These are phyloP conservation scores for Botrytis pseudocinerea DNA, from an alignment of 2,329 filamentous ascomycete genomes.

Conservation along the genomic window DNA sequence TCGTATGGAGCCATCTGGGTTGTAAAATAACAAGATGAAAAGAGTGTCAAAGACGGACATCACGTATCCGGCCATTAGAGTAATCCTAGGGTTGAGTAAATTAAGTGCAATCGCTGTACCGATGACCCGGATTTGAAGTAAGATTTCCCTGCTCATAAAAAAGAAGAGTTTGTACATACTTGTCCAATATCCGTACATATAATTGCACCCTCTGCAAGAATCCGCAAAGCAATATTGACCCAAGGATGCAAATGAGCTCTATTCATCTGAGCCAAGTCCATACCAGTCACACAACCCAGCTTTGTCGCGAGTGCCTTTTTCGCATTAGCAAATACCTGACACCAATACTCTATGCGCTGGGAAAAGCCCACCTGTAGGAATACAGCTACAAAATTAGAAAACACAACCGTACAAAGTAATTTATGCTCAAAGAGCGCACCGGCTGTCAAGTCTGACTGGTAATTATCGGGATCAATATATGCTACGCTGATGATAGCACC, in stretches of 20 bases:
- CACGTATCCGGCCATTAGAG: constrained; percentile 61
- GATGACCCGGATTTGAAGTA: constrained; percentile 53
- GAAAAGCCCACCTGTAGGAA: constrained; percentile 9
- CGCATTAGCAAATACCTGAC: not conserved
- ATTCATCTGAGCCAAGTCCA: constrained; percentile 54
- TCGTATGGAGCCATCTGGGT: constrained; percentile 56
- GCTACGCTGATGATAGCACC: constrained; percentile 43
- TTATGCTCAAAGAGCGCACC: constrained; percentile 53
- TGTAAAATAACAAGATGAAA: constrained; percentile 65
- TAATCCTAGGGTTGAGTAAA: constrained; percentile 60
- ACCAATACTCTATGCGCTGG: not conserved
- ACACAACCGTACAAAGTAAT: constrained; percentile 54
- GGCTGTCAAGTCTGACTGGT: constrained; percentile 55
- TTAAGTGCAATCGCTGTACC: constrained; percentile 71
- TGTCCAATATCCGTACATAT: constrained; percentile 32
- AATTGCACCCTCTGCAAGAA: constrained; percentile 51
- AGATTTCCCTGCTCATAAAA: not conserved
- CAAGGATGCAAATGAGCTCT: constrained; percentile 51
- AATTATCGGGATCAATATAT: constrained; percentile 49
- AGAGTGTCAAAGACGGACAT: constrained; percentile 67
- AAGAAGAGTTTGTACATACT: constrained; percentile 13
- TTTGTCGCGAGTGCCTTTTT: constrained; percentile 15
- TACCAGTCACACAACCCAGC: constrained; percentile 52
- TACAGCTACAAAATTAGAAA: constrained; percentile 58
- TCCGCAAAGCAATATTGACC: constrained; percentile 53